A percentile compares a stretch with the other conserved stretches of the same genome.
Conservation (phyloP, 2,329 filamentous ascomycete genomes). For the Diaporthe caulivora region DNA sequence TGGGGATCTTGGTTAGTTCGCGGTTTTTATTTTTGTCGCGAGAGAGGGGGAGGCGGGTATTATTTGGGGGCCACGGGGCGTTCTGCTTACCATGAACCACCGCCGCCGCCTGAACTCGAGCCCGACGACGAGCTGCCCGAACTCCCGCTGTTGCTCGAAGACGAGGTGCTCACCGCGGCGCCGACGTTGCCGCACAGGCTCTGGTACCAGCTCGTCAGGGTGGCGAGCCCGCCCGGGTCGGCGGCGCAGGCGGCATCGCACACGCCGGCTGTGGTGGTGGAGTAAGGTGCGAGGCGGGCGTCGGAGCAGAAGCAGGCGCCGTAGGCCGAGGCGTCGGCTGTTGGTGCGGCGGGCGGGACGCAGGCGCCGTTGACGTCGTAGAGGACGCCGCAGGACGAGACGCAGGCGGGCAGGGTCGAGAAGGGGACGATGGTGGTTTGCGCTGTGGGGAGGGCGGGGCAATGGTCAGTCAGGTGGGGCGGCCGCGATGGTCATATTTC, state of each 20-base stretch:
- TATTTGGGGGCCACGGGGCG: constrained; percentile 29
- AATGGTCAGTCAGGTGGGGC: constrained; percentile 22
- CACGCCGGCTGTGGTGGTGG: constrained; percentile 66
- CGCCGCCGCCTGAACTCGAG: constrained; percentile 43
- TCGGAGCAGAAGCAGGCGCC: constrained; percentile 81
- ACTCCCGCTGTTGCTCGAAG: constrained; percentile 46
- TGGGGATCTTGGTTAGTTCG: constrained; percentile 2
- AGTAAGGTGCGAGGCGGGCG: constrained; percentile 68
- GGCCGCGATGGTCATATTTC: background rate
- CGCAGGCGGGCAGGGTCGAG: constrained; percentile 72
- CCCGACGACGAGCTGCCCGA: constrained; percentile 44
- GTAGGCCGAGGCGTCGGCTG: constrained; percentile 65
- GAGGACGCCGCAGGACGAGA: constrained; percentile 68
- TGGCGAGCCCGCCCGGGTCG: constrained; percentile 61
- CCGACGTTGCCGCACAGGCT: constrained; percentile 70
- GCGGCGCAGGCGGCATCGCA: constrained; percentile 72
- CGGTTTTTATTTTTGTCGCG: constrained; percentile 16
- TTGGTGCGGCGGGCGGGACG: constrained; percentile 67
- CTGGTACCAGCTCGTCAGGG: constrained; percentile 78
- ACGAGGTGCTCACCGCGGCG: constrained; percentile 43
- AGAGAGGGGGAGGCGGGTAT: background rate
- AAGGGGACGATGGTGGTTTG: constrained; percentile 70
- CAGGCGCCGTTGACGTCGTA: constrained; percentile 80
- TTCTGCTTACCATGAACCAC: constrained; percentile 61
- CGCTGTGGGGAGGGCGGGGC: constrained; percentile 41